These are phyloP conservation scores for Brassica nigra DNA, from an alignment of 345 rosid species.

Conservation along the genomic window DNA sequence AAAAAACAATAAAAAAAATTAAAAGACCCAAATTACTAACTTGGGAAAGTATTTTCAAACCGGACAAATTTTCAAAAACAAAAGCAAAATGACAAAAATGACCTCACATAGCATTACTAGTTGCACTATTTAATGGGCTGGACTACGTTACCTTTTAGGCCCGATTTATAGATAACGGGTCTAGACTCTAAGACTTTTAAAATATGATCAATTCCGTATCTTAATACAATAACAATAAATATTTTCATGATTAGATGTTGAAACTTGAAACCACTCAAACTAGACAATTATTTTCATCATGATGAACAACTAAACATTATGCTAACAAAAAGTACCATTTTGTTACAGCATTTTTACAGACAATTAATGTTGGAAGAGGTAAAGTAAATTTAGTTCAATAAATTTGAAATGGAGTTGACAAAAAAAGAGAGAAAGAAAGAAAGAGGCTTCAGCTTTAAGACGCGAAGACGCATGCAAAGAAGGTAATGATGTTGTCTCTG, in stretches of 20 bases:
- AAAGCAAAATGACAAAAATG: not conserved
- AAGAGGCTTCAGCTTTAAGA: slow-evolving; percentile 53
- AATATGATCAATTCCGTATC: not conserved
- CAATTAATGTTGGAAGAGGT: not conserved
- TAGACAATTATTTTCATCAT: slow-evolving; percentile 27
- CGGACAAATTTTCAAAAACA: not conserved
- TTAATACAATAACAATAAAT: not conserved
- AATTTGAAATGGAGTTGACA: slow-evolving; percentile 22
- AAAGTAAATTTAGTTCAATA: not conserved
- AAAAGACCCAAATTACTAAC: not conserved
- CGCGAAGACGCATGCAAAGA: slow-evolving; percentile 81
- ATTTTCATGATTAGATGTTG: not conserved
- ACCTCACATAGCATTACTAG: not conserved
- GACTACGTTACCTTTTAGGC: not conserved
- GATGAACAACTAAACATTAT: slow-evolving; percentile 11
- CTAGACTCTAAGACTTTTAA: not conserved
- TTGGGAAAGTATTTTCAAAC: not conserved
- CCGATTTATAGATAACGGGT: not conserved
- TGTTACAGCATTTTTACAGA: not conserved
- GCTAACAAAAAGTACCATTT: not conserved
- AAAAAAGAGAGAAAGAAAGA: not conserved
- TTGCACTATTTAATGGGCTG: slow-evolving; percentile 14
- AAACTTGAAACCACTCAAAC: slow-evolving; percentile 17
- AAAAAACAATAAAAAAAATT: not conserved
- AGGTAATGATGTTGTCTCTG: slow-evolving; percentile 74